A percentile compares a stretch with the other conserved stretches of the same genome.
phyloP scores from a whole-genome alignment of 306 rosid species.

The Inga laurina region DNA sequence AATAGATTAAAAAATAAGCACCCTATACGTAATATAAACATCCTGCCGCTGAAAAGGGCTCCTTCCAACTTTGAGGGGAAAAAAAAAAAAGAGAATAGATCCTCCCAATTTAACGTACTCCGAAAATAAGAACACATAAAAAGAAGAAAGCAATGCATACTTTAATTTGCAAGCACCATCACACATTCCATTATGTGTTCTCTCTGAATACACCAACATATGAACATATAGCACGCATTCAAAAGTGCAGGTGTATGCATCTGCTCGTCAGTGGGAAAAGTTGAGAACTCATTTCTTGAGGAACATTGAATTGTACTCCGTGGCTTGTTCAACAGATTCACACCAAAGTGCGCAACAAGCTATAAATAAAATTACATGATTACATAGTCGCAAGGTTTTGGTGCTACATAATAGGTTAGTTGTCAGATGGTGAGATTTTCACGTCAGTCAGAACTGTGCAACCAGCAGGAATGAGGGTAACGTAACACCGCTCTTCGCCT shows the following conservation, averaged over 20 bases:
- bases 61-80: background rate
- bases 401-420: slow-evolving; percentile 42
- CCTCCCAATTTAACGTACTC: background rate
- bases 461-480: slow-evolving; percentile 41
- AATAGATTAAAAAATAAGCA: too few species aligned
- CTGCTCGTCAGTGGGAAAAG: background rate
- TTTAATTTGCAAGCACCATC: background rate
- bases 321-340: slow-evolving; percentile 19
- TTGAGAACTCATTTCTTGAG: background rate
- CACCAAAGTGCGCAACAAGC: slow-evolving; percentile 13
- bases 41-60: background rate
- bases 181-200: background rate
- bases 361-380: slow-evolving; percentile 14
- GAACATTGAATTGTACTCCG: background rate
- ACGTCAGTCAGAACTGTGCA: slow-evolving; percentile 50
- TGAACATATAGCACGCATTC: background rate
- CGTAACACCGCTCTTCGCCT: slow-evolving; percentile 35
- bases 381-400: slow-evolving; percentile 24
- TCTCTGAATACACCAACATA: background rate
- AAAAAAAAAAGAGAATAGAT: background rate
- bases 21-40: background rate
- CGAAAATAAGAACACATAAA: background rate
- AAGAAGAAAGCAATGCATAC: background rate
- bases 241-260: background rate
- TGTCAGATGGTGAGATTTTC: slow-evolving; percentile 38